phyloP scores from a whole-genome alignment of 495 filamentous ascomycete genomes.

The Cercophora scortea region DNA sequence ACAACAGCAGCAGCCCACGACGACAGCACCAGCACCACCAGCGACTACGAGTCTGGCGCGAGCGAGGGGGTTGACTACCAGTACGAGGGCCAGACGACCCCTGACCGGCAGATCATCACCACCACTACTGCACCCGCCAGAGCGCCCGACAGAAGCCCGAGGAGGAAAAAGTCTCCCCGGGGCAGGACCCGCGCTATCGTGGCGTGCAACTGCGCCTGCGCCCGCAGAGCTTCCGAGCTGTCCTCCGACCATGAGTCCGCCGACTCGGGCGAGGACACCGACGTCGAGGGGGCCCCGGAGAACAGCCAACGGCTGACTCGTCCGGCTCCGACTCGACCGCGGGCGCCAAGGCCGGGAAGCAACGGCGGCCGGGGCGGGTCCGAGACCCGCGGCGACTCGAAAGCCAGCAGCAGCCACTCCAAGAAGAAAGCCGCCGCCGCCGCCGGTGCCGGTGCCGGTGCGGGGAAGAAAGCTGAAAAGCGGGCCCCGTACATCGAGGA shows the following conservation, averaged over 20 bases:
- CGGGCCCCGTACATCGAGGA: conserved; percentile 23
- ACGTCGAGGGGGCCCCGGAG: conserved; percentile 5
- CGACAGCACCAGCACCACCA: conserved; percentile 14
- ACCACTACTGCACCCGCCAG: not conserved
- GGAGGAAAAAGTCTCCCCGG: not conserved
- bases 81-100: conserved; percentile 8
- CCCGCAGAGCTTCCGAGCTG: not conserved
- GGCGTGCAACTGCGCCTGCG: no score
- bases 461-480: not conserved
- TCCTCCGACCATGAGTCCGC: conserved; percentile 7
- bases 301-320: no score
- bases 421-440: not conserved
- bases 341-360: not conserved
- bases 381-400: no score
- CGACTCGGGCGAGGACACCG: conserved; percentile 7
- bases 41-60: conserved; percentile 23
- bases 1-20: conserved; percentile 4
- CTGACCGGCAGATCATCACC: not conserved
- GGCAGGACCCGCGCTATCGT: no score
- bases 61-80: conserved; percentile 16
- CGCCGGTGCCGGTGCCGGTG: no score
- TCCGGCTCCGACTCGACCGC: no score
- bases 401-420: not conserved
- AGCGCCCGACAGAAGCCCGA: not conserved
- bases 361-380: not conserved